Conservation (phyloP, 2,329 filamentous ascomycete species). For the Nemania sp. region DNA sequence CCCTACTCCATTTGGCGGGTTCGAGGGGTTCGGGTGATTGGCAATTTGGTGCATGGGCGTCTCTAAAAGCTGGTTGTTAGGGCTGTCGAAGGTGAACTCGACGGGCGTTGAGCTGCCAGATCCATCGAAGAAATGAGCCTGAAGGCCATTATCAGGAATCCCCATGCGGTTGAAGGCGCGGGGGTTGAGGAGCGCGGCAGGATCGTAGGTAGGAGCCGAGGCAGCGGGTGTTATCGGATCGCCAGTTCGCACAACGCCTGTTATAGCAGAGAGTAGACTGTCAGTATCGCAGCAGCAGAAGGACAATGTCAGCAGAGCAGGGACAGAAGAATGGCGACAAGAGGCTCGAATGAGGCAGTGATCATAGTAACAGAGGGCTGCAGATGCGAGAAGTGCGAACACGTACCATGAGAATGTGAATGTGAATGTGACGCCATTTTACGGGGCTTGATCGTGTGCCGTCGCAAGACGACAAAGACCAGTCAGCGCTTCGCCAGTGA, state of each 20-base stretch:
- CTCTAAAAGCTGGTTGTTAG: conserved; percentile 32
- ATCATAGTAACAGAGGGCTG: neutral
- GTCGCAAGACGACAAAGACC: conserved; percentile 20
- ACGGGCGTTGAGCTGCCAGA: conserved; percentile 46
- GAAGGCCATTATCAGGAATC: conserved; percentile 20
- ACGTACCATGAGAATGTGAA: conserved; percentile 20
- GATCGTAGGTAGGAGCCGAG: conserved; percentile 45
- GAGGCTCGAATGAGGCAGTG: neutral
- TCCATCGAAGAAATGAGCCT: conserved; percentile 33
- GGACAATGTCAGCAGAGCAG: neutral
- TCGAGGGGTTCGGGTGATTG: neutral
- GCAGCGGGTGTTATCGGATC: conserved; percentile 29
- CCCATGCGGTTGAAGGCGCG: conserved; percentile 38
- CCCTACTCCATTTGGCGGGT: conserved; percentile 50
- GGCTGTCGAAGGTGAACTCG: conserved; percentile 45
- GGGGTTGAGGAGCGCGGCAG: conserved; percentile 49
- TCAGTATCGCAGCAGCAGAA: conserved; percentile 14
- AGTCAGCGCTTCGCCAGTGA: conserved; percentile 3
- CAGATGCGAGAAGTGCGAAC: neutral
- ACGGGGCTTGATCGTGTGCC: conserved; percentile 3
- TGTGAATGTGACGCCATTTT: conserved; percentile 25
- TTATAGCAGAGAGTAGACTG: conserved; percentile 13
- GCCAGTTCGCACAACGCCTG: conserved; percentile 37
- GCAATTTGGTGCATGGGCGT: conserved; percentile 14
- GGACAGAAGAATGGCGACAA: neutral